phyloP scores from a whole-genome alignment of 1,284 basidiomycete species.

The Taiwanofungus camphoratus region DNA sequence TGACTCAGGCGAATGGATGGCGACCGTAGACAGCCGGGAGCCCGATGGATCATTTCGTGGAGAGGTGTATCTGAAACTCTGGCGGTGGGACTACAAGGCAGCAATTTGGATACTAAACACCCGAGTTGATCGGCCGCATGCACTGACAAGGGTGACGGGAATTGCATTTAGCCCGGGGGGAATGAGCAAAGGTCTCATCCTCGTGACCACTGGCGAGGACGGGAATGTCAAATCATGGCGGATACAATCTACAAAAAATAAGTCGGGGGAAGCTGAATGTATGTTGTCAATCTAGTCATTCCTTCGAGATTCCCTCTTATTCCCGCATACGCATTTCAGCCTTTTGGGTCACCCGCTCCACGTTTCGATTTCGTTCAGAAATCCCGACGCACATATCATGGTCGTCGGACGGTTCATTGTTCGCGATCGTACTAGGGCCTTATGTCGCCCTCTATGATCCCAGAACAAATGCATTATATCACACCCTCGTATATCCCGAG shows the following conservation, averaged over 20 bases:
- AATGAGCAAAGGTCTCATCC: slow-evolving; percentile 28
- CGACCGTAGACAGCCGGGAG: slow-evolving; percentile 79
- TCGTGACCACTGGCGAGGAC: slow-evolving; percentile 68
- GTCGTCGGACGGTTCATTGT: slow-evolving; percentile 83
- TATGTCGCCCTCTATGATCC: slow-evolving; percentile 80
- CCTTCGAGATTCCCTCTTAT: too few species aligned
- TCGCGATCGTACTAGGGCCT: slow-evolving; percentile 69
- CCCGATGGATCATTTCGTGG: slow-evolving; percentile 56
- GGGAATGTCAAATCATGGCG: slow-evolving; percentile 72
- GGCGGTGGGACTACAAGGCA: slow-evolving; percentile 72
- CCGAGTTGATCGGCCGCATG: slow-evolving; percentile 88
- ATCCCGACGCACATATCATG: slow-evolving; percentile 66
- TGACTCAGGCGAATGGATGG: slow-evolving; percentile 82
- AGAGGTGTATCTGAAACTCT: slow-evolving; percentile 86
- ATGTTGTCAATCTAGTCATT: slow-evolving; percentile 18
- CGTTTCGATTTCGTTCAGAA: slow-evolving; percentile 64
- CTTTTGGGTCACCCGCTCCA: slow-evolving; percentile 74
- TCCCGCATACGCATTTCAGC: too few species aligned
- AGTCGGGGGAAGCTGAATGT: slow-evolving; percentile 45
- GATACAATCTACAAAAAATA: slow-evolving; percentile 40
- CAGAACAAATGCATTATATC: slow-evolving; percentile 56
- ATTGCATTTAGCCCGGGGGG: slow-evolving; percentile 60
- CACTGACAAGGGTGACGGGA: slow-evolving; percentile 55
- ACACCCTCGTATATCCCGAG: slow-evolving; percentile 58
- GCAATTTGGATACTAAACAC: slow-evolving; percentile 77